Conservation (phyloP, 2,329 filamentous ascomycete species). For the Exophiala viscosa region DNA sequence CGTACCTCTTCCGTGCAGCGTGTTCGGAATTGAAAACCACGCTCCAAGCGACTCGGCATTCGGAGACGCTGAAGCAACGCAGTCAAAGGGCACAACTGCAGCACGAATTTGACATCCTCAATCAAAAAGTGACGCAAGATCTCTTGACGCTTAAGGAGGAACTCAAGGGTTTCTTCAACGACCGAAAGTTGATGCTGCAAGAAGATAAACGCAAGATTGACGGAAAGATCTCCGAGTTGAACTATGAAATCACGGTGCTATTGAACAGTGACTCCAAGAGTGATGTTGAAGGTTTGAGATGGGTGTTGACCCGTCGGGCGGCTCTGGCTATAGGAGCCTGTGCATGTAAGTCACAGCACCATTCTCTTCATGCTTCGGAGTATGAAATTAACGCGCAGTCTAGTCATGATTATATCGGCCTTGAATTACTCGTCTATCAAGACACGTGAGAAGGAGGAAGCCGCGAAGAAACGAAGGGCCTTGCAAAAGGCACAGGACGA, state of each 20-base stretch:
- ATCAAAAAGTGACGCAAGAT: constrained; percentile 81
- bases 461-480: constrained; percentile 35
- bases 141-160: constrained; percentile 78
- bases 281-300: constrained; percentile 85
- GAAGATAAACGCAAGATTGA: constrained; percentile 85
- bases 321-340: constrained; percentile 56
- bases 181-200: constrained; percentile 85
- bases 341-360: constrained; percentile 40
- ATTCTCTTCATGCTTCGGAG: neutral
- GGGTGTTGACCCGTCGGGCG: constrained; percentile 70
- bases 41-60: constrained; percentile 71
- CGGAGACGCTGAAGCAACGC: constrained; percentile 74
- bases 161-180: constrained; percentile 93
- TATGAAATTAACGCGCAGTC: neutral
- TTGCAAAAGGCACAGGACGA: constrained; percentile 30
- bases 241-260: constrained; percentile 90
- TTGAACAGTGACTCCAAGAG: constrained; percentile 88
- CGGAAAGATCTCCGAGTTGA: constrained; percentile 86
- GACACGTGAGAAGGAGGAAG: constrained; percentile 34
- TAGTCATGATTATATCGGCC: constrained; percentile 48
- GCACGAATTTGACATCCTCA: constrained; percentile 91
- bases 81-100: constrained; percentile 81
- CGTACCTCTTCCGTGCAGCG: constrained; percentile 88
- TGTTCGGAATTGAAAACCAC: constrained; percentile 89
- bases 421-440: constrained; percentile 43